Evolutionary conservation across 805 yeast species (phyloP), one percentile per base, ranked within the genome.

Genomic region (Wickerhamomyces tratensis): DNA sequence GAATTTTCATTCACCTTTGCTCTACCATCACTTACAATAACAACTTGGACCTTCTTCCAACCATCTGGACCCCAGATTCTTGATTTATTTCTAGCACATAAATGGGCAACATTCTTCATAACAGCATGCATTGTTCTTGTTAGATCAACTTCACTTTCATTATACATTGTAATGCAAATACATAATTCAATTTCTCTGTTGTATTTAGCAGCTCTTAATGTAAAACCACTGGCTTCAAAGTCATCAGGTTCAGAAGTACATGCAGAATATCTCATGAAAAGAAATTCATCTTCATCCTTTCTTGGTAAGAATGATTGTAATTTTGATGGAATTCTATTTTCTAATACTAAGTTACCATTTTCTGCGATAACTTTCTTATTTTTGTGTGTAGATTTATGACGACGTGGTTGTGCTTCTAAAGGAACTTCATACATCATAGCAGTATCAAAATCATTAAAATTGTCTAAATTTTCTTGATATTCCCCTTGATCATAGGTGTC

Each of bases 211-310:
- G 95, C 84, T 52, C 98, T 75, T 40, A 93, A 66, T 2, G 89
- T 80, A 63, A 89, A 93, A 0, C 98, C 98, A 39, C 76, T 77
- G 5, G 67, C 70, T 14, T 77, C 76, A 57, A 86, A 93, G 33
- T 84, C 82, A 62, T 89, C 93, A 2, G 98, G 96, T 43, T 84
- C 89, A 1, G 94, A 73, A 1, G 99, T 93, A 57, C 95, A 89
- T 0, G 98, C 99, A 0, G 98, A 86, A 62, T 93, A 93, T 50
- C 96, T 80, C 97, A 93, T 89, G 63, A 86, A 86, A 13, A 93
- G 81, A 59, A 87, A 93, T 62, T 93, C 99, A 43, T 93, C 96
- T 49, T 82, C 81, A 49, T 86, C 95, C 39, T 93, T 77, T 52
- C 87, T 72, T 5, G 97, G 95, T 43, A 94, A 65, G 49, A 88